Conservation (phyloP, 2,329 filamentous ascomycete species). For the Westerdykella sp. region DNA sequence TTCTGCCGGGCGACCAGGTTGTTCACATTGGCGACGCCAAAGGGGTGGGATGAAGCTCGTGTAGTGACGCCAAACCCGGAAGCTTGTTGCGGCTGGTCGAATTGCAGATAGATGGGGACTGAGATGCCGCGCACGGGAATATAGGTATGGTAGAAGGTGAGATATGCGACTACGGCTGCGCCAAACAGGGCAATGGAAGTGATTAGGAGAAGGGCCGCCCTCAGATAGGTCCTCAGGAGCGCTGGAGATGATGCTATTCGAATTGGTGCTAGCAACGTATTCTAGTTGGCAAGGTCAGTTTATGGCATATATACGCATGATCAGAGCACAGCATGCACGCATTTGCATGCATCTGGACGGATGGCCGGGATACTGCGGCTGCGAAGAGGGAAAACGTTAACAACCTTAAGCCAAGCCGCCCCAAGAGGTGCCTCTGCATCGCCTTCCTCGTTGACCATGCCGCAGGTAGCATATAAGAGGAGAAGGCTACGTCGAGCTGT, state of each 20-base stretch:
- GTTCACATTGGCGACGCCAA: constrained; percentile 46
- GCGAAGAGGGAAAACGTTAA: no score
- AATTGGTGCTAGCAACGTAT: constrained; percentile 49
- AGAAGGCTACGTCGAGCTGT: no score
- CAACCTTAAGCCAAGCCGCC: no score
- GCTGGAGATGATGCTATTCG: constrained; percentile 53
- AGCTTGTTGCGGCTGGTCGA: constrained; percentile 41
- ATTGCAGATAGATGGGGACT: constrained; percentile 60
- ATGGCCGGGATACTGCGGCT: no score
- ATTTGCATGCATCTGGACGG: no score
- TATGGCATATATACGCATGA: not conserved
- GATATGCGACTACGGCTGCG: constrained; percentile 56
- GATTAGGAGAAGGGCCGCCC: constrained; percentile 49
- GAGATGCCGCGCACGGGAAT: constrained; percentile 60
- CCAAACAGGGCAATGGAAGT: constrained; percentile 52
- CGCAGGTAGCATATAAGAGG: no score
- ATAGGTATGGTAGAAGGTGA: constrained; percentile 62
- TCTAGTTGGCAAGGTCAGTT: constrained; percentile 36
- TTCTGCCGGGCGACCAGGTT: constrained; percentile 57
- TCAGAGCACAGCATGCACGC: no score
- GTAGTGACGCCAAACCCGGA: not conserved
- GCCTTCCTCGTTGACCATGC: no score
- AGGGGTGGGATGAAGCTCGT: constrained; percentile 32
- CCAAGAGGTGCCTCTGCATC: no score
- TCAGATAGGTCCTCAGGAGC: constrained; percentile 60